Conservation (phyloP, 257 asterid species). For the Gentiana macrophylla region DNA sequence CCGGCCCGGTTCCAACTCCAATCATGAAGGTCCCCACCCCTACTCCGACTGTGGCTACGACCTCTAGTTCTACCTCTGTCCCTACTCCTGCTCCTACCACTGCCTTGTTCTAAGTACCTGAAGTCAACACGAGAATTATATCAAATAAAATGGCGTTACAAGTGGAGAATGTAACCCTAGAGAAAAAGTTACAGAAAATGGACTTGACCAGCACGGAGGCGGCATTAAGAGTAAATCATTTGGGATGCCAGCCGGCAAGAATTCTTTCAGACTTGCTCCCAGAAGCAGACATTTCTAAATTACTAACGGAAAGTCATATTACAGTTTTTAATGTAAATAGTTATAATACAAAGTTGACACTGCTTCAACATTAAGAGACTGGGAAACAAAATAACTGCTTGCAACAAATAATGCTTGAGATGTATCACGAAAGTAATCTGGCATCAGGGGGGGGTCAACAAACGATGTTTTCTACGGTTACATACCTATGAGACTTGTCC, state of each 20-base stretch:
- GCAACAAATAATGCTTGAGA: neutral
- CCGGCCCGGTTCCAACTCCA: slow-evolving; percentile 46
- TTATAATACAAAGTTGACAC: too few relatives aligned
- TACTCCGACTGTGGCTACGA: slow-evolving; percentile 52
- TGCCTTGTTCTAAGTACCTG: slow-evolving; percentile 34
- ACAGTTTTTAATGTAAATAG: neutral
- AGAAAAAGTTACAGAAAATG: neutral
- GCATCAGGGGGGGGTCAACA: neutral
- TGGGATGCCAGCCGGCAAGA: neutral
- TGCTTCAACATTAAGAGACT: slow-evolving; percentile 1
- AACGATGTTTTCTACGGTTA: neutral
- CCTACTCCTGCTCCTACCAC: slow-evolving; percentile 36
- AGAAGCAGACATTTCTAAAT: neutral
- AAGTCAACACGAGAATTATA: slow-evolving; percentile 13
- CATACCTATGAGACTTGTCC: slow-evolving; percentile 47
- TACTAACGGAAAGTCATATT: neutral
- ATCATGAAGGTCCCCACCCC: slow-evolving; percentile 13
- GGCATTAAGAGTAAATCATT: neutral
- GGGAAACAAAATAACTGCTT: neutral
- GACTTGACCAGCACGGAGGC: neutral
- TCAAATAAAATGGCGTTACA: neutral
- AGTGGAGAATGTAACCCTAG: neutral
- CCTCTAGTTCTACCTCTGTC: slow-evolving; percentile 33
- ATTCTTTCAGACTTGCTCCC: neutral
- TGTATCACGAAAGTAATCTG: neutral